Evolutionary conservation across 768 basidiomycete genomes (phyloP).

Genomic region (Tricholoma sp.): DNA sequence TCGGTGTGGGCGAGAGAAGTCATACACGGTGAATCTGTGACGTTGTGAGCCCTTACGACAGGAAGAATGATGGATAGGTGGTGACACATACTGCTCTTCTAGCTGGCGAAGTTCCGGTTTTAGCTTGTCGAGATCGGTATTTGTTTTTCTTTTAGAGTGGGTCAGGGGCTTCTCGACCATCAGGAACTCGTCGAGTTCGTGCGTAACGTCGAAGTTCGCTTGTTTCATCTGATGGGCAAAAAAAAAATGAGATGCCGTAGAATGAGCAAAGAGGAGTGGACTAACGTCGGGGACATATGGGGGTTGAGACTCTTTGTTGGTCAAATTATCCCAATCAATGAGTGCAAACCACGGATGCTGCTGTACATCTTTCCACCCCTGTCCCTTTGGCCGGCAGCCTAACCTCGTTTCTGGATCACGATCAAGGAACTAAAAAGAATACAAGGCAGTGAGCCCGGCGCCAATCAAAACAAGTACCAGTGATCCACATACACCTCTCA

Average conservation of each 20-base stretch:
- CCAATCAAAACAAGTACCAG: slow-evolving; percentile 4
- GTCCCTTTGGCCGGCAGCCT: slow-evolving; percentile 67
- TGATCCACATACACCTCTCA: slow-evolving; percentile 56
- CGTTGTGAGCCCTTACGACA: slow-evolving; percentile 3
- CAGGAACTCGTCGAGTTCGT: slow-evolving; percentile 95
- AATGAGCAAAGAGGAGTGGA: slow-evolving; percentile 16
- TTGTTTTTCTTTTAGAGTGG: slow-evolving; percentile 86
- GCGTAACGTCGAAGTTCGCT: slow-evolving; percentile 97
- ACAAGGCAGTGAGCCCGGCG: slow-evolving; percentile 12
- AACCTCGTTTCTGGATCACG: slow-evolving; percentile 73
- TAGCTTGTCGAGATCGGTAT: slow-evolving; percentile 80
- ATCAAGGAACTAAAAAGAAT: slow-evolving; percentile 67
- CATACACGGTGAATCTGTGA: slow-evolving; percentile 81
- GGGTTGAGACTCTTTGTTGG: slow-evolving; percentile 64
- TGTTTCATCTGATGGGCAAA: slow-evolving; percentile 66
- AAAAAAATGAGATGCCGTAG: slow-evolving; percentile 4
- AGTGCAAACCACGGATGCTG: slow-evolving; percentile 79
- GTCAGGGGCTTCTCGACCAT: slow-evolving; percentile 98
- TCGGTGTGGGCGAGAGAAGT: slow-evolving; percentile 68
- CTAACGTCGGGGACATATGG: slow-evolving; percentile 92
- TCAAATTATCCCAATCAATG: slow-evolving; percentile 78
- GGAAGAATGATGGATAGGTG: neutral
- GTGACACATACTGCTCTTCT: slow-evolving; percentile 76
- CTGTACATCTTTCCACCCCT: slow-evolving; percentile 75
- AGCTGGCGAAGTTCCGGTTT: slow-evolving; percentile 88